Percentiles rank a stretch among this genome's conserved stretches.
Evolutionary conservation across 169 alveolate species (phyloP).

Genomic region (Eimeria praecox): DNA sequence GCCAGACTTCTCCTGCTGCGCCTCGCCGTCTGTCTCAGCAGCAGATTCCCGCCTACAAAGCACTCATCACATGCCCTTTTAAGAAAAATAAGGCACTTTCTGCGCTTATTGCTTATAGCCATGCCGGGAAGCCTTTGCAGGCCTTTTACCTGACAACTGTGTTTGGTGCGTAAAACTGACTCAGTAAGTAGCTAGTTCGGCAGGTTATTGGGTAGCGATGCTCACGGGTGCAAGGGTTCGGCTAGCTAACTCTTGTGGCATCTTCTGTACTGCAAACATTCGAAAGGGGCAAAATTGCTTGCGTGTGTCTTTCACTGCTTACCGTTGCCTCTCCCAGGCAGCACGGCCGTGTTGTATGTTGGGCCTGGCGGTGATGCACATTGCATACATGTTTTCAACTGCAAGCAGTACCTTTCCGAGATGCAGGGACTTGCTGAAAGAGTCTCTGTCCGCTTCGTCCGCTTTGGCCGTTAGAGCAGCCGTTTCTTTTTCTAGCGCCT

Average conservation of each 20-base stretch:
- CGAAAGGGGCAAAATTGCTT: not conserved
- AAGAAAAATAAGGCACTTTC: not conserved
- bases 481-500: conserved; percentile 31
- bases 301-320: not conserved
- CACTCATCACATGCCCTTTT: not conserved
- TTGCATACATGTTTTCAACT: conserved; percentile 48
- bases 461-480: conserved; percentile 57
- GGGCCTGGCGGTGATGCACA: conserved; percentile 53
- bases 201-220: not conserved
- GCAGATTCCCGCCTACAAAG: conserved; percentile 29
- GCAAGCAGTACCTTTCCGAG: conserved; percentile 61
- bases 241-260: not conserved
- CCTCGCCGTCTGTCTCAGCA: conserved; percentile 45
- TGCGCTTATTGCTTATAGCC: not conserved
- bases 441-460: conserved; percentile 39
- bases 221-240: not conserved
- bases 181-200: not conserved
- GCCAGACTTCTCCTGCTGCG: conserved; percentile 8
- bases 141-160: not conserved
- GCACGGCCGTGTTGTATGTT: conserved; percentile 57
- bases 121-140: not conserved
- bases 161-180: not conserved
- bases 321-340: conserved; percentile 63
- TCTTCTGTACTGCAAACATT: not conserved
- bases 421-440: conserved; percentile 44